Conservation (phyloP, 225 moss, liverwort and hornwort species). For the Thuidium tamariscinum region DNA sequence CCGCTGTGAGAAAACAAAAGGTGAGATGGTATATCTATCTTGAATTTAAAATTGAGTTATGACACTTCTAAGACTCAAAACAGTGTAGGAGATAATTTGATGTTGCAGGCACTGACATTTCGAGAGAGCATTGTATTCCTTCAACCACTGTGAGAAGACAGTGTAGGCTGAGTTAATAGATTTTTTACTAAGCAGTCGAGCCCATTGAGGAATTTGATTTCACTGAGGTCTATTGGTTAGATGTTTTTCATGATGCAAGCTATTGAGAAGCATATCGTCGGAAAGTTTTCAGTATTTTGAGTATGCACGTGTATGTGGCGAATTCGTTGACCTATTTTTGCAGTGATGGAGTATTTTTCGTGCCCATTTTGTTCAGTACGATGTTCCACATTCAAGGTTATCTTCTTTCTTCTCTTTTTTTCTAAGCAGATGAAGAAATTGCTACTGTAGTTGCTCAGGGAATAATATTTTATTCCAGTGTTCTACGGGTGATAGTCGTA, state of each 20-base stretch:
- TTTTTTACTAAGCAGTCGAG: neutral
- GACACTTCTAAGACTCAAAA: neutral
- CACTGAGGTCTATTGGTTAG: neutral
- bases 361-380: constrained; percentile 85
- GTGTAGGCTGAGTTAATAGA: neutral
- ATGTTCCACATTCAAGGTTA: constrained; percentile 83
- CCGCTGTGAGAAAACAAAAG: constrained; percentile 71
- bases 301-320: neutral
- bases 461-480: neutral
- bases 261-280: neutral
- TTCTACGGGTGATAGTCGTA: neutral
- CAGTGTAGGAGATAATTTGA: neutral
- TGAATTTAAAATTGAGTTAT: neutral
- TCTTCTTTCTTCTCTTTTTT: neutral
- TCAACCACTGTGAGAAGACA: too few relatives aligned
- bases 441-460: neutral
- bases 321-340: neutral
- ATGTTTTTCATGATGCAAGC: neutral
- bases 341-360: constrained; percentile 82
- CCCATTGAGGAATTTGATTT: neutral
- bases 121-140: neutral
- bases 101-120: neutral
- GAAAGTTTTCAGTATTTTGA: neutral
- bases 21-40: constrained; percentile 14
- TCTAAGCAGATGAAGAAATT: neutral